Evolutionary conservation across 2,329 filamentous ascomycete species (phyloP), one percentile per base, ranked within the genome.

Genomic region (Magnaporthiopsis rhizophila): DNA sequence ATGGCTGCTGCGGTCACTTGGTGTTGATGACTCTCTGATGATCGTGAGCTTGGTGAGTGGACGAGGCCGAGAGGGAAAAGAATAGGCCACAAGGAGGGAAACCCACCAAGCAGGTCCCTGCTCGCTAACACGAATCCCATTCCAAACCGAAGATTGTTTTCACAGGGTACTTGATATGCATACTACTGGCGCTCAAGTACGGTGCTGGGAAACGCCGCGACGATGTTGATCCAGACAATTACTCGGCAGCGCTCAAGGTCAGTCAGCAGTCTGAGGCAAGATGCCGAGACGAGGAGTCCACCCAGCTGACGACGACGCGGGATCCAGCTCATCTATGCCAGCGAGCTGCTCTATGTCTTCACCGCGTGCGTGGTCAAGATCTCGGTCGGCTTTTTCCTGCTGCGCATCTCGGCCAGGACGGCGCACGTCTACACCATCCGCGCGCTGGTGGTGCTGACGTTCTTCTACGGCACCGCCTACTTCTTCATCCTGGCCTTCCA

Each of bases 401-500:
- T 77, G 3, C 74, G 76, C 30, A 74, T 79, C 59, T 61, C 74
- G 65, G 59, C 66, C 9, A 13, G 68, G 66, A 63, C 64, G 38
- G 7, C 53, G 8, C 75, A 77, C 65, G 70, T 68, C 50, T 65
- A 72, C 56, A 71, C 74, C 65, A 74, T 77, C 62, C 76, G 69
- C 65, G 65, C 64, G 15, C 69, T 70, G 61, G 68, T 72, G 5
- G 66, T 63, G 0, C 63, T 77, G 34, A 71, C 72, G 6, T 73
- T 74, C 45, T 8, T 75, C 18, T 77, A 75, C 67, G 71, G 73
- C 64, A 64, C 70, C 21, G 74, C 74, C 62, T 78, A 74, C 69
- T 75, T 78, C 65, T 68, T 79, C 24, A 69, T 79, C 11, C 75
- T 78, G 65, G 66, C 77, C 3, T 68, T 79, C 3, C 77, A 79